Evolutionary conservation across 108 stramenopile species (phyloP), one percentile per base, ranked within the genome.

Genomic region (Skeletonema grethae): DNA sequence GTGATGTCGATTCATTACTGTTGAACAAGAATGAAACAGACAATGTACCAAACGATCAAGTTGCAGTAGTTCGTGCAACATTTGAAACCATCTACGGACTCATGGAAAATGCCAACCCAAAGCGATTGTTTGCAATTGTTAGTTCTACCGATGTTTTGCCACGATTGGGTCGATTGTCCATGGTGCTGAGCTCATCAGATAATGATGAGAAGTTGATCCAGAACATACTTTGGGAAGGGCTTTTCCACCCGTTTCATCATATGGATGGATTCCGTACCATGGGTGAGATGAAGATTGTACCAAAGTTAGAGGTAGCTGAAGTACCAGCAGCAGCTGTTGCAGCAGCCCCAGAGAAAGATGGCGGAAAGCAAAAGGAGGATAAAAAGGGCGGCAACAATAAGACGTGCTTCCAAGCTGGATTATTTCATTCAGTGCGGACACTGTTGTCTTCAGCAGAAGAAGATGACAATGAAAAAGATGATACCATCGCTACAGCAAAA

Each of bases 251-350:
- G 2, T 53, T 68, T 9, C 84, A 89, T 73, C 89, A 91, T 30
- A 86, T 93, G 78, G 88, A 90, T 65, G 91, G 89, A 22, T 93
- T 85, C 69, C 75, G 88, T 20, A 79, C 79, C 63, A 68, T 86
- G 76, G 53, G 43, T 5, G 75, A 71, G n/a, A 63, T 76, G 75
- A 69, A 57, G 34, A 22, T 13, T 20, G 15, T 75, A 43, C 65
- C 65, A 7, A n/a, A 34, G 1, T 4, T 66, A 35, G 34, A 65
- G 2, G 18, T 11, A 11, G 36, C 0, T 2, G 36, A 9, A 38
- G 36, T 1, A 10, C 9, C 10, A 38, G 36, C 36, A 38, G 36
- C 28, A 36, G 8, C 10, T 11, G 10, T 10, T 10, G 36, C n/a
- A 36, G 8, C 13, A 16, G n/a, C 48, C 20, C 0, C 11, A 9